Conservation (phyloP, 2,329 filamentous ascomycete genomes). For the Diplodia sapinea region DNA sequence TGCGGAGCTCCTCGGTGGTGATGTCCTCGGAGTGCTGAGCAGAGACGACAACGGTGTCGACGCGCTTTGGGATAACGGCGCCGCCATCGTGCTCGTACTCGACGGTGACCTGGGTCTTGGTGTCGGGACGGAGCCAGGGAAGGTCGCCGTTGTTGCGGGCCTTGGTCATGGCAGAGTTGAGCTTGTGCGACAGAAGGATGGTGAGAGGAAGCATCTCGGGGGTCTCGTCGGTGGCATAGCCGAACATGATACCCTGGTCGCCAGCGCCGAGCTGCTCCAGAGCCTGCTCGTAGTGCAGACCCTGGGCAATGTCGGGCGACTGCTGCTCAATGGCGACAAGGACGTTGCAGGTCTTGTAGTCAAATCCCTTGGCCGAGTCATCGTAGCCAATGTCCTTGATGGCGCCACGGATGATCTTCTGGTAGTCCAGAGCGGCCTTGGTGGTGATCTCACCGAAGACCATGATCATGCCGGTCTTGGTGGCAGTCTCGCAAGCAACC, state of each 20-base stretch:
- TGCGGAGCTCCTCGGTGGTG: conserved; percentile 87
- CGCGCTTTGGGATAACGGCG: conserved; percentile 87
- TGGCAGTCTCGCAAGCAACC: conserved; percentile 97
- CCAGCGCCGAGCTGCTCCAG: conserved; percentile 97
- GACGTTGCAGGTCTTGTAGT: conserved; percentile 99
- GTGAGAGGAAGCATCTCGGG: conserved; percentile 96
- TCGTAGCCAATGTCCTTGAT: conserved; percentile 99
- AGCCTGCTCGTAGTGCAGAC: conserved; percentile 96
- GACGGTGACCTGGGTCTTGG: conserved; percentile 99
- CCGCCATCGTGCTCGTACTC: conserved; percentile 98
- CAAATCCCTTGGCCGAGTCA: conserved; percentile 95
- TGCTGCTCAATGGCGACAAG: conserved; percentile 99
- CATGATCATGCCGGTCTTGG: conserved; percentile 99
- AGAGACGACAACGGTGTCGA: conserved; percentile 96
- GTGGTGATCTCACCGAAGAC: conserved; percentile 85
- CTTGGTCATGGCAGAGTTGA: conserved; percentile 92
- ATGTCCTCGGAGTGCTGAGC: conserved; percentile 92
- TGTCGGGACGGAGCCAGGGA: conserved; percentile 96
- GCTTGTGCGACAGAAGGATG: conserved; percentile 91
- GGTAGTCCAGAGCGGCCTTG: conserved; percentile 95
- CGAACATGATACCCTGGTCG: conserved; percentile 99
- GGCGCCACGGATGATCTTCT: conserved; percentile 90
- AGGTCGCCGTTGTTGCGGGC: conserved; percentile 86
- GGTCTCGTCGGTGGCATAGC: conserved; percentile 99
- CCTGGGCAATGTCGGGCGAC: conserved; percentile 97